Evolutionary conservation across 2,329 filamentous ascomycete species (phyloP).

Genomic region (Penicillium olsonii): DNA sequence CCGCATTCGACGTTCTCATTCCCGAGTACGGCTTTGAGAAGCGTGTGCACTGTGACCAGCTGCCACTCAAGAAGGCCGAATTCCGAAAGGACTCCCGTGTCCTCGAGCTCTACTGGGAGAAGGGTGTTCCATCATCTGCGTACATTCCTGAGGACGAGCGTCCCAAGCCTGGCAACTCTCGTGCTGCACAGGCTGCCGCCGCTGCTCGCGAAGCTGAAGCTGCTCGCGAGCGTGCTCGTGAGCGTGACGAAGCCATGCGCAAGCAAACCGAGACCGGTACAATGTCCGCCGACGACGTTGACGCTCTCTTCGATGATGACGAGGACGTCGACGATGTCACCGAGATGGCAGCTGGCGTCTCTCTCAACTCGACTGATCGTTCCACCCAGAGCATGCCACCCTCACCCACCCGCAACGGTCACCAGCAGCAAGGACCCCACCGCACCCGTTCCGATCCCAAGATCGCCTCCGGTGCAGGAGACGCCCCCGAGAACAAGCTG

Average conservation of each 20-base stretch:
- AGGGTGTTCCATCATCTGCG: constrained; percentile 92
- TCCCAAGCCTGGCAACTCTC: constrained; percentile 77
- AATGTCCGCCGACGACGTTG: constrained; percentile 87
- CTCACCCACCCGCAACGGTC: constrained; percentile 77
- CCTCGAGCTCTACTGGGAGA: constrained; percentile 98
- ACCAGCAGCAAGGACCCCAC: constrained; percentile 69
- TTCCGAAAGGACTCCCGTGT: constrained; percentile 95
- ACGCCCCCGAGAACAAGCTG: constrained; percentile 75
- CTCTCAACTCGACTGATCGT: constrained; percentile 71
- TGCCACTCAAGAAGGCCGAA: constrained; percentile 97
- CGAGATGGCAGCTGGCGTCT: constrained; percentile 90
- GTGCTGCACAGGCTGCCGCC: constrained; percentile 72
- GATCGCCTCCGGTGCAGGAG: constrained; percentile 66
- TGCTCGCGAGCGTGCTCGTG: constrained; percentile 76
- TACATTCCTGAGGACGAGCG: constrained; percentile 97
- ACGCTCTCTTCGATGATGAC: constrained; percentile 93
- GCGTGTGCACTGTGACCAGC: constrained; percentile 96
- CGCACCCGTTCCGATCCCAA: constrained; percentile 94
- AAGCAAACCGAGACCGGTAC: constrained; percentile 94
- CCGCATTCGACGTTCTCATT: constrained; percentile 96
- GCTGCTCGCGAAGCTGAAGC: constrained; percentile 80
- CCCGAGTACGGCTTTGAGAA: constrained; percentile 99
- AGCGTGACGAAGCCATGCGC: constrained; percentile 85
- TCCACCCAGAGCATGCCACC: constrained; percentile 94
- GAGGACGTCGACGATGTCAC: constrained; percentile 84